Base-by-base conservation (phyloP, 2,329 filamentous ascomycete species). In the Aspergillus texensis region DNA sequence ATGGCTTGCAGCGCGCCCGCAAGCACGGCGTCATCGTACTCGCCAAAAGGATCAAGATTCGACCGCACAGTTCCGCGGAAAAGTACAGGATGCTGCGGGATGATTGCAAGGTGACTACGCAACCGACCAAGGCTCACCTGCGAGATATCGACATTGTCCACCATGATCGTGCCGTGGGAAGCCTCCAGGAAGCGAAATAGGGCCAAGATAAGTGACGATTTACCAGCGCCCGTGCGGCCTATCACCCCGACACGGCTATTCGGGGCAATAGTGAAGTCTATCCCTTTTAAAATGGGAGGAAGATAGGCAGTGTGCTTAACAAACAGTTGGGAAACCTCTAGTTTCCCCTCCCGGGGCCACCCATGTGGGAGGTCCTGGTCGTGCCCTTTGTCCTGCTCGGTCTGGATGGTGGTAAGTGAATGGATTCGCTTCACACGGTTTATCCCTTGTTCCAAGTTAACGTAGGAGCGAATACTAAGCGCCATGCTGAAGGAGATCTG, bases 41-140 rank as follows among this genome's bases (percentile, higher is more conserved):
- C 82, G 60, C 89, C 83, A 70, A 94, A 93, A 0, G 91, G 89
- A 72, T 95, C 92, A 5, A 95, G 83, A 71, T 94, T 94, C 50
- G 84, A 88, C 48, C 91, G 85, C 24, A 95, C 81, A 0, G 91
- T 93, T 26, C 92, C 92, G 0, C 89, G 91, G 78, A 95, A 94
- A 8, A 95, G 83, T 1, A 94, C 91, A 0, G 92, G 91, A 68
- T 94, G 91, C 78, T 93, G 90, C 1, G 92, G 91, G 60, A 95
- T 94, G 68, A 95, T 94, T 43, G 91, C 90, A 0, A 95, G 78
- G 0, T 91, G 84, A n/a, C 87, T 89, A 28, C 92, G 86, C 12
- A 95, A 81, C 61, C 90, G 87, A 61, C 90, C 67, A 6, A 72
- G 65, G 28, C 64, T 70, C 28, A 74, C 69, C n/a, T 65, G 69